Evolutionary conservation across 768 basidiomycete species (phyloP).

Genomic region (Phlebiopsis gigantea): DNA sequence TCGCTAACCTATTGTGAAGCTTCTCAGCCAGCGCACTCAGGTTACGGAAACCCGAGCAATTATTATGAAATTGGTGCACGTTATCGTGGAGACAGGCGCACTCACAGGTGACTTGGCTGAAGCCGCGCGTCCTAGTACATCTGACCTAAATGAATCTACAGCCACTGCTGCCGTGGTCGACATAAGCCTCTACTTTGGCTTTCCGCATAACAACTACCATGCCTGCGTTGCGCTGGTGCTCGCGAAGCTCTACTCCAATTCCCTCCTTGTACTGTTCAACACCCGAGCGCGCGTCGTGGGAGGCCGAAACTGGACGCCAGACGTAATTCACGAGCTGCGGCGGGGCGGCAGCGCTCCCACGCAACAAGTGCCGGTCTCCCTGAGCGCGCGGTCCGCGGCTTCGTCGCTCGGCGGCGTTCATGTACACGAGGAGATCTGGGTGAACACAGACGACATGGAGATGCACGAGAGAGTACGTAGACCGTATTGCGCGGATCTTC

Average conservation of each 20-base stretch:
- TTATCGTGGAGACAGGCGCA: constrained; percentile 4
- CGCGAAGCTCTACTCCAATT: constrained; percentile 6
- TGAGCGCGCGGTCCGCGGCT: not conserved
- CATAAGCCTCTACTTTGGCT: not conserved
- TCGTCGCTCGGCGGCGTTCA: not conserved
- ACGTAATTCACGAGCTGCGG: not conserved
- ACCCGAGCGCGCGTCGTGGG: not conserved
- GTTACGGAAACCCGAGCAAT: not conserved
- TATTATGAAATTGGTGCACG: not conserved
- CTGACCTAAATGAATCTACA: not conserved
- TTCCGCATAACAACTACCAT: not conserved
- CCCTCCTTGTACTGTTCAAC: constrained; percentile 7
- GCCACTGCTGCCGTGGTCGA: not conserved
- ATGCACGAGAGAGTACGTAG: not conserved
- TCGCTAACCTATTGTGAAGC: not conserved
- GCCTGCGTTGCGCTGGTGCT: not conserved
- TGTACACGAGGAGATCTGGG: not conserved
- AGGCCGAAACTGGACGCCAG: not conserved
- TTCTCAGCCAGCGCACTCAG: not conserved
- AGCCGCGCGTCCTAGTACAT: not conserved
- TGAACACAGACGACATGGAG: not conserved
- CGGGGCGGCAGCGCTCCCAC: not conserved
- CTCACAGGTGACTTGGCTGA: not conserved
- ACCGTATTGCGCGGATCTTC: too few species aligned
- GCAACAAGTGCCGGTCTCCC: too few species aligned